A percentile compares a stretch with the other conserved stretches of the same genome.
These are phyloP conservation scores for Talaromyces sp. DNA, from an alignment of 2,329 filamentous ascomycete genomes.

Conservation along the genomic window DNA sequence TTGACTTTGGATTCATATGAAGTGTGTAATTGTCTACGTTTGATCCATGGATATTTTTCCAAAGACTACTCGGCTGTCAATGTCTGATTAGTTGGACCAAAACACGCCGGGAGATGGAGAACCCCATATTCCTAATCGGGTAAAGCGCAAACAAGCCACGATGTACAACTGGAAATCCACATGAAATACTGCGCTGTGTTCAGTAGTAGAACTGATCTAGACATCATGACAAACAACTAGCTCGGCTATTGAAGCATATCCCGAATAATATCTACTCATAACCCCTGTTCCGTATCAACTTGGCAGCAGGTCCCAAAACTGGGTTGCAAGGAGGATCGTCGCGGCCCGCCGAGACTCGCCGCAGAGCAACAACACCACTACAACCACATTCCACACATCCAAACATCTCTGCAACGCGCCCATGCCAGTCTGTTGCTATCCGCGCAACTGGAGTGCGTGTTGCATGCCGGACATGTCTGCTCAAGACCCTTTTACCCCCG, in stretches of 20 bases:
- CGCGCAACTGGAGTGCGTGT: neutral
- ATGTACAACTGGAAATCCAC: no score
- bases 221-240: no score
- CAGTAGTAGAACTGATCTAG: no score
- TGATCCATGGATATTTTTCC: no score
- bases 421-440: slow-evolving; percentile 1
- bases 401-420: neutral
- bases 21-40: no score
- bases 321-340: neutral
- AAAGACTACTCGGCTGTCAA: no score
- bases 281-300: neutral
- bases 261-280: no score
- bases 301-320: neutral
- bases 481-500: neutral
- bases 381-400: slow-evolving; percentile 1
- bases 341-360: neutral
- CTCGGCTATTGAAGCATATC: no score
- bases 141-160: neutral
- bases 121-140: slow-evolving; percentile 1
- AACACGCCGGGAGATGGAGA: neutral
- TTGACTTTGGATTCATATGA: no score
- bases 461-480: neutral
- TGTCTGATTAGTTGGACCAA: neutral
- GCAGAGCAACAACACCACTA: neutral
- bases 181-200: no score